Base-by-base conservation (phyloP, 2,329 filamentous ascomycete species). In the Pseudogymnoascus sp. region DNA sequence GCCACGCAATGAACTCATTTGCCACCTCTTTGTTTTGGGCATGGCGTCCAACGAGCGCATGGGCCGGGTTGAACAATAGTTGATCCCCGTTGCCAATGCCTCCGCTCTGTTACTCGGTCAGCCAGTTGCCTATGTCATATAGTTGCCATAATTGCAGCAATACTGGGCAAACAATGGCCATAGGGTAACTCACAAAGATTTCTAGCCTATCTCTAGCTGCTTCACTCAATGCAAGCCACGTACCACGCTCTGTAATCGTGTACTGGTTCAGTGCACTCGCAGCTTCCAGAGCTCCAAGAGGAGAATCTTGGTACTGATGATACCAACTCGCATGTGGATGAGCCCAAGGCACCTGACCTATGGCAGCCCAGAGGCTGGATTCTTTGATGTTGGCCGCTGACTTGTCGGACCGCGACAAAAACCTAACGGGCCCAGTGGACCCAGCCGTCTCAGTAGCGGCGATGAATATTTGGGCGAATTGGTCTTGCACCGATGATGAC, bases 381-480 rank as follows among this genome's bases (percentile, higher is more conserved):
- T 80, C 78, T 62, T 78, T 78, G 58, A 80, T 78, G 62, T 79
- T 80, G 3, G 76, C 79, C 0, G 78, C 78, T 2, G 76, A 79
- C 65, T 79, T 80, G 63, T 80, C 78, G 58, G 73, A 80, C 1
- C 78, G 73, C 30, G 70, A 75, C 9, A 79, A 67, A 59, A 79
- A 80, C 12, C 75, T 72, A 2, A 77, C 73, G 0, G 73, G 71
- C 0, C 71, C 67, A 2, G 70, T 64, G 0, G 72, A 74, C 0
- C 63, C 64, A 3, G 67, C 69, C 1, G 67, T 71, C 36, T 75
- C 70, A 0, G 74, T 74, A 3, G 73, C 71, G 0, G 69, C 63
- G 20, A 71, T 70, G 5, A 79, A 65, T 22, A 65, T 11, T 64
- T 67, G 6, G 71, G 69, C 59, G 75, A 76, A 18, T 70, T 75